Evolutionary conservation across 176 grass and related monocot species (phyloP).

Genomic region (Chloris gayana): DNA sequence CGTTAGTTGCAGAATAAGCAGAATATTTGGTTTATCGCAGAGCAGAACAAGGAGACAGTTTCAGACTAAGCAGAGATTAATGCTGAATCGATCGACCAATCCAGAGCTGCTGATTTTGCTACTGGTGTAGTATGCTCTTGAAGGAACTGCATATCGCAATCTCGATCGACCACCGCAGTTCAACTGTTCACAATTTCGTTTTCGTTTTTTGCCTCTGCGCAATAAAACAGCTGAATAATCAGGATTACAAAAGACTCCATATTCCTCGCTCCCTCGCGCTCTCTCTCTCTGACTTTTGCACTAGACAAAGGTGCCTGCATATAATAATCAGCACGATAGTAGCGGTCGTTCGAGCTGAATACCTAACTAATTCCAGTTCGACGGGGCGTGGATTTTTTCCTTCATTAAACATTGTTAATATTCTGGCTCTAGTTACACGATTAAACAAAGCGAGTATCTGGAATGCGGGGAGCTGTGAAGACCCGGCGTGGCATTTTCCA

Average conservation of each 20-base stretch:
- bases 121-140: too few relatives aligned
- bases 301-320: neutral
- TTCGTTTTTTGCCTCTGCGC: neutral
- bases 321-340: neutral
- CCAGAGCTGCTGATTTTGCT: neutral
- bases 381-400: neutral
- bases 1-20: neutral
- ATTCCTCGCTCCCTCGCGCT: neutral
- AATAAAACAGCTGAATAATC: neutral
- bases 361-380: neutral
- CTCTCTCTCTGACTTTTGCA: neutral
- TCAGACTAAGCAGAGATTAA: neutral
- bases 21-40: neutral
- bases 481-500: conserved; percentile 12
- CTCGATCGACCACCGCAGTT: neutral
- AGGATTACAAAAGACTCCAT: neutral
- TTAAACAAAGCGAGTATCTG: neutral
- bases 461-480: neutral
- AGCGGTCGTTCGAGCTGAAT: neutral
- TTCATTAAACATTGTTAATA: neutral
- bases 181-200: neutral
- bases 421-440: neutral
- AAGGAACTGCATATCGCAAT: neutral
- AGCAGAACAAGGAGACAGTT: neutral
- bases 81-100: too few relatives aligned